Evolutionary conservation across 2,329 filamentous ascomycete species (phyloP), one percentile per base, ranked within the genome.

Genomic region (Paecilomyces variotii): DNA sequence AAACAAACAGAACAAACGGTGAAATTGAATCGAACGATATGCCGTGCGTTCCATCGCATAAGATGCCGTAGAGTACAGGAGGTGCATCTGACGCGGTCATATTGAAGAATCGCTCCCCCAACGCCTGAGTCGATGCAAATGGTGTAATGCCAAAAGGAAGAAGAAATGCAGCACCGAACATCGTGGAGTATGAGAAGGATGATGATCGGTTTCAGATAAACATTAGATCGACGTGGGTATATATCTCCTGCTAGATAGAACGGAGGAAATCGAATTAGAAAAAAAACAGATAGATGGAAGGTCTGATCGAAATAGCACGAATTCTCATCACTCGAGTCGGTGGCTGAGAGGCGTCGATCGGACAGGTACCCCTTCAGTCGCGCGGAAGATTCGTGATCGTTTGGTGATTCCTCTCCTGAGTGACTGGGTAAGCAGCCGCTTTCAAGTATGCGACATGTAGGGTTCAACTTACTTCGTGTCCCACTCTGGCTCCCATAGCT

Each of bases 401-500:
- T 60, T 11, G 54, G 58, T 60, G 34, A 32, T 30, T 49, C 45
- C 49, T 27, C 60, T 64, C 45, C 12, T 14, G 12, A 28, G 28
- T 30, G 30, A 10, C 27, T 26, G 57, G 60, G 53, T 57, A 55
- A 45, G 52, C n/a, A 25, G 56, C 55, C 7, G 39, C n/a, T 34
- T 34, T 11, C 6, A 34, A 14, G 39, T 45, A 56, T 51, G 32
- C 58, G 39, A 7, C 25, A 34, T 27, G 54, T 51, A 54, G 27
- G 10, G 24, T 39, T 25, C 12, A 25, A 28, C 4, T 28, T 24
- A 27, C 14, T 34, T 26, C 11, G 61, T 64, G 62, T 35, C 63
- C 61, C 56, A 59, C 3, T 61, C 56, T 12, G 59, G 56, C 24
- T 73, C 70, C 72, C 72, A 75, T 26, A 67, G 54, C 55, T 67